Percentiles rank a stretch among this genome's conserved stretches.
Conservation (phyloP, 208 protist species). For the Acanthamoeba royreba region DNA sequence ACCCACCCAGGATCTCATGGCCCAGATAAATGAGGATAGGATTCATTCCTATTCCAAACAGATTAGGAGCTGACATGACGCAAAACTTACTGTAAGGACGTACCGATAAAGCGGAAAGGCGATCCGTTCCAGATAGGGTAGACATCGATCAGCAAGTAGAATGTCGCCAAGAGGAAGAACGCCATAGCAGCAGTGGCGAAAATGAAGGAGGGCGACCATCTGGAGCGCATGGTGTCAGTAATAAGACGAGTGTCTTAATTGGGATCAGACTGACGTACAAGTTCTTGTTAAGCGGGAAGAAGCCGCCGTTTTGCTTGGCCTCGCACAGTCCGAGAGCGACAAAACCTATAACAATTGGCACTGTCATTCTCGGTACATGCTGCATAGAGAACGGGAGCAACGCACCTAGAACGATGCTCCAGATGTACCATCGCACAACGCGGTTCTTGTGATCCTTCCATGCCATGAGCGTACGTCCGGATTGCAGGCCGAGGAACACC, state of each 20-base stretch:
- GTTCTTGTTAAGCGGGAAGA: constrained; percentile 62
- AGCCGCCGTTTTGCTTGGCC: constrained; percentile 38
- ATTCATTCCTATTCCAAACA: constrained; percentile 54
- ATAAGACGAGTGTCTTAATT: neutral
- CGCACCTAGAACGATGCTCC: neutral
- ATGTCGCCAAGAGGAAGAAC: constrained; percentile 32
- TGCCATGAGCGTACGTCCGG: constrained; percentile 35
- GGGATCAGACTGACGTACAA: neutral
- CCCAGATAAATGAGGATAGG: constrained; percentile 57
- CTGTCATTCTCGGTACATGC: too few relatives aligned
- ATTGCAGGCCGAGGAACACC: constrained; percentile 58
- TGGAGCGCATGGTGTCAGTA: neutral
- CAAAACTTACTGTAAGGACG: neutral
- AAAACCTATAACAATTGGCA: neutral
- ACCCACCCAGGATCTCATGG: constrained; percentile 43
- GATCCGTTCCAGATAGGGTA: constrained; percentile 55
- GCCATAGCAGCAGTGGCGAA: constrained; percentile 29
- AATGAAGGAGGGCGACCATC: neutral
- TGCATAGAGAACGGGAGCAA: neutral
- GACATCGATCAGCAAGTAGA: constrained; percentile 56
- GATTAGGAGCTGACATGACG: neutral
- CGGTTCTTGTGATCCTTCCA: constrained; percentile 12
- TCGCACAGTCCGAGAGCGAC: constrained; percentile 37
- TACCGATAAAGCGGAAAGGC: constrained; percentile 42
- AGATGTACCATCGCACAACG: constrained; percentile 49